Conservation (phyloP, 208 protist genomes). For the Tetramitus jugosus region DNA sequence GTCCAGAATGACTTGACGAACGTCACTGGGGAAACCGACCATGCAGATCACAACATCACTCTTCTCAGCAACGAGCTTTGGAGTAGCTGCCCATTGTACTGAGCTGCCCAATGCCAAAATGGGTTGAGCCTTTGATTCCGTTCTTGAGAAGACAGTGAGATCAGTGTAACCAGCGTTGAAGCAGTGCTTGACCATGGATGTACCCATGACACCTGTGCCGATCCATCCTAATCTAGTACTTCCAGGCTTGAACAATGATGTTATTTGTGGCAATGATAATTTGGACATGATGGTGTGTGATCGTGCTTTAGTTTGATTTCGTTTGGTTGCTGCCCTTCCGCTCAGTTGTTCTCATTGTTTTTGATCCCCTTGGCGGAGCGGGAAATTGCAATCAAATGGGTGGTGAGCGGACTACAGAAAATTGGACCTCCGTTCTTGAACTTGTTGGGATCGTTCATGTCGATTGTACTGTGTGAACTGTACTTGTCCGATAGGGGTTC, state of each 20-base stretch:
- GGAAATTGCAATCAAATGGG: no score
- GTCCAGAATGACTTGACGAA: slow-evolving; percentile 53
- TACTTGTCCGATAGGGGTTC: no score
- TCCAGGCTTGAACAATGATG: not conserved
- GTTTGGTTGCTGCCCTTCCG: no score
- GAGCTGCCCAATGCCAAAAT: slow-evolving; percentile 61
- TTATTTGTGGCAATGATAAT: no score
- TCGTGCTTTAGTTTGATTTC: no score
- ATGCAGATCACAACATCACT: slow-evolving; percentile 82
- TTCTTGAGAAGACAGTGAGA: slow-evolving; percentile 72
- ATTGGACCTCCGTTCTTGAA: no score
- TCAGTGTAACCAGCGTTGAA: slow-evolving; percentile 66
- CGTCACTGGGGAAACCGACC: slow-evolving; percentile 75
- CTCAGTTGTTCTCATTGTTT: no score
- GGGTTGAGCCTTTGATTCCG: slow-evolving; percentile 54
- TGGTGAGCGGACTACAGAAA: no score
- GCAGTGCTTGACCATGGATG: slow-evolving; percentile 73
- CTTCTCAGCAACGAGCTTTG: slow-evolving; percentile 60
- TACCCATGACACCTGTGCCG: slow-evolving; percentile 82
- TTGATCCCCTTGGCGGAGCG: no score
- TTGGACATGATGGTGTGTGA: no score
- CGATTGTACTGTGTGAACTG: no score
- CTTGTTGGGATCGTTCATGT: no score
- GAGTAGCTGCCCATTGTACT: slow-evolving; percentile 49
- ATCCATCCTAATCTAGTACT: slow-evolving; percentile 65